Conservation (phyloP, 2,329 filamentous ascomycete species). For the Decorospora gaudefroyi region DNA sequence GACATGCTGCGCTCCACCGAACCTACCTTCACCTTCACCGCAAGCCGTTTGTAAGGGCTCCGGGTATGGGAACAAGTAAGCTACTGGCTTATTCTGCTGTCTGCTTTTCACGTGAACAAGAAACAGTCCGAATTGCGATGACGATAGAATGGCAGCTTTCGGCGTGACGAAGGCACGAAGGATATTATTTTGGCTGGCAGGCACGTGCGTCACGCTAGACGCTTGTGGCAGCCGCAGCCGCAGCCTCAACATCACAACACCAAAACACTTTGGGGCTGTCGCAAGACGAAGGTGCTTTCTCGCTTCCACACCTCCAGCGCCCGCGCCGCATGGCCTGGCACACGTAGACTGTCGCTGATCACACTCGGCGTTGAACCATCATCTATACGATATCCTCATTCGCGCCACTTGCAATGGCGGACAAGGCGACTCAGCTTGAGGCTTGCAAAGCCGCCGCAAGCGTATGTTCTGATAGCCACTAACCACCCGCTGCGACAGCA, state of each 20-base stretch:
- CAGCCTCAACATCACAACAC: conserved; percentile 29
- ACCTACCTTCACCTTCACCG: conserved; percentile 3
- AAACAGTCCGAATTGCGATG: neutral
- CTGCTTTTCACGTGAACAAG: neutral
- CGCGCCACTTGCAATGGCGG: conserved; percentile 32
- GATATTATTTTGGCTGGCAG: conserved; percentile 11
- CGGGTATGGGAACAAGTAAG: neutral
- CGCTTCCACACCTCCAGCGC: conserved; percentile 6
- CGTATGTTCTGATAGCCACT: conserved; percentile 37
- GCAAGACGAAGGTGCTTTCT: conserved; percentile 7
- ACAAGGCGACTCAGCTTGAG: conserved; percentile 30
- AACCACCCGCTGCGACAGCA: conserved; percentile 1
- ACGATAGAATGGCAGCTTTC: neutral
- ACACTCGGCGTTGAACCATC: neutral
- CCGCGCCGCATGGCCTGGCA: conserved; percentile 8
- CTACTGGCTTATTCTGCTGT: neutral
- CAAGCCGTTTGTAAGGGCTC: neutral
- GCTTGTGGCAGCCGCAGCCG: conserved; percentile 1
- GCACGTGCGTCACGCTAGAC: conserved; percentile 28
- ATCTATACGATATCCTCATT: neutral
- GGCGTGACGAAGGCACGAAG: conserved; percentile 7
- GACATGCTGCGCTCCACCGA: conserved; percentile 5
- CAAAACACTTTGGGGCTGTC: conserved; percentile 17
- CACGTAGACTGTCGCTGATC: conserved; percentile 7
- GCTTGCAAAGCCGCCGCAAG: conserved; percentile 40